A percentile compares a stretch with the other conserved stretches of the same genome.
These are phyloP conservation scores for Eleusine coracana DNA, from an alignment of 176 grass and related monocot species.

Conservation along the genomic window DNA sequence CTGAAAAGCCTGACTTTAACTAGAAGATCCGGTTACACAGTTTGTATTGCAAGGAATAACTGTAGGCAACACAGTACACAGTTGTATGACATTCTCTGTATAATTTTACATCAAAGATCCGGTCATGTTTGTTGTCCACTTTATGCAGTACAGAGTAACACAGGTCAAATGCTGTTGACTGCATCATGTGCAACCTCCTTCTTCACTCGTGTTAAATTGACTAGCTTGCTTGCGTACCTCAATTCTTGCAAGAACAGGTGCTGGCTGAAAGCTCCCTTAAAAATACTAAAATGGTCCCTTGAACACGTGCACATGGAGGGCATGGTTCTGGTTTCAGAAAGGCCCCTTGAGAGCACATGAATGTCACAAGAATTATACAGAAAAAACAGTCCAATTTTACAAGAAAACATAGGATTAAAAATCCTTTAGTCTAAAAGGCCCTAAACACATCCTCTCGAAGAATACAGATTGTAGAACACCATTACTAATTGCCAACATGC, in stretches of 20 bases:
- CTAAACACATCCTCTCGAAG: neutral
- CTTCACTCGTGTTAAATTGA: neutral
- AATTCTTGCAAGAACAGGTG: neutral
- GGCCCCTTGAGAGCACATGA: too few relatives aligned
- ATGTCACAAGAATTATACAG: too few relatives aligned
- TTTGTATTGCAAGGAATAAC: neutral
- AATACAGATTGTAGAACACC: slow-evolving; percentile 7
- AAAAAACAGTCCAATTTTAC: neutral
- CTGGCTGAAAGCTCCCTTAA: neutral
- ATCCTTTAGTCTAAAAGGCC: neutral
- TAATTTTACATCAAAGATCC: neutral
- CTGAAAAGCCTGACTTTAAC: slow-evolving; percentile 70
- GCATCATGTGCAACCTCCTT: neutral
- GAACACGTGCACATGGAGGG: too few relatives aligned
- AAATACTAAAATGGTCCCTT: too few relatives aligned
- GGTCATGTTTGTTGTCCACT: neutral
- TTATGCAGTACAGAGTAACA: neutral
- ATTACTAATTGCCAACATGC: neutral
- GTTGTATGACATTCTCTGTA: neutral
- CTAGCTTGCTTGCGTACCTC: neutral
- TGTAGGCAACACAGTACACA: neutral
- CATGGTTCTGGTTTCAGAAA: neutral
- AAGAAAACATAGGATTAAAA: neutral
- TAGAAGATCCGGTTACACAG: slow-evolving; percentile 28
- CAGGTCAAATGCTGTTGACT: neutral